phyloP scores from a whole-genome alignment of 257 asterid genomes.

The Paraleonurus japonicus region DNA sequence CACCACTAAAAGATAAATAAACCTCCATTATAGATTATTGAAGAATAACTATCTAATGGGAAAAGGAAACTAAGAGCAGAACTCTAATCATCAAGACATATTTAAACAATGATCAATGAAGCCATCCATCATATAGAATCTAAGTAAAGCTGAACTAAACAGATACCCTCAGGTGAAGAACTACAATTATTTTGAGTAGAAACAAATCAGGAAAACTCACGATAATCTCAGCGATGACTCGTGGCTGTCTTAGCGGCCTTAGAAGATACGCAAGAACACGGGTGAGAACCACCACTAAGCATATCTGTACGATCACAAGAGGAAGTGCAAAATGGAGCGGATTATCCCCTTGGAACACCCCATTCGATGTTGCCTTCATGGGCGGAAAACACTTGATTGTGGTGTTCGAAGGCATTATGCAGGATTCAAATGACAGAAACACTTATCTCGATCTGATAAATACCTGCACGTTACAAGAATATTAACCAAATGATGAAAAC shows the following conservation, averaged over 20 bases:
- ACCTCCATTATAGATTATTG: not conserved
- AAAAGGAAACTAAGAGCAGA: not conserved
- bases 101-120: not conserved
- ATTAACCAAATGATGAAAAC: too few relatives aligned
- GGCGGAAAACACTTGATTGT: constrained; percentile 48
- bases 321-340: constrained; percentile 82
- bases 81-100: not conserved
- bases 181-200: not conserved
- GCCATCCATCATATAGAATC: not conserved
- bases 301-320: constrained; percentile 68
- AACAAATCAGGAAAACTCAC: constrained; percentile 37
- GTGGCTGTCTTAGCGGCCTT: constrained; percentile 77
- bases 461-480: constrained; percentile 31
- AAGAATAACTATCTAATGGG: not conserved
- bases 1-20: not conserved
- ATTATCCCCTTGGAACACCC: constrained; percentile 74
- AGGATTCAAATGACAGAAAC: constrained; percentile 20
- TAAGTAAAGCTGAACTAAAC: not conserved
- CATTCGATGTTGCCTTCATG: constrained; percentile 82
- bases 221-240: constrained; percentile 81
- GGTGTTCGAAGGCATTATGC: constrained; percentile 51
- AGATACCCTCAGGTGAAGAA: not conserved
- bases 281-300: constrained; percentile 58
- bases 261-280: constrained; percentile 66
- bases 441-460: constrained; percentile 23